Evolutionary conservation across 1,139 yeast species (phyloP).

Genomic region (Hyphopichia pseudoburtonii): DNA sequence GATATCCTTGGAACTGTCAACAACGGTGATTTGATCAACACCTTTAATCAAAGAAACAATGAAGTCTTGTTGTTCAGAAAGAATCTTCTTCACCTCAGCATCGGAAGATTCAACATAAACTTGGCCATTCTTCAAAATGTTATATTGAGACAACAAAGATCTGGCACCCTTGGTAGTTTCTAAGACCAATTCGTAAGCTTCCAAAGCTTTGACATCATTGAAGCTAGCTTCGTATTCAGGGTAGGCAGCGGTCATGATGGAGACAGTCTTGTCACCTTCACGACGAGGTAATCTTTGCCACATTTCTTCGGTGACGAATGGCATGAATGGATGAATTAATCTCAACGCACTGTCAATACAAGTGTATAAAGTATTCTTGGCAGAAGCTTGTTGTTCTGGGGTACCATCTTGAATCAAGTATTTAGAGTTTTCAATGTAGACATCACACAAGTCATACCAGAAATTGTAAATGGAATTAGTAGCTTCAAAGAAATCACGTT

Average conservation of each 20-base stretch:
- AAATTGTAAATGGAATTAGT: slow-evolving; percentile 86
- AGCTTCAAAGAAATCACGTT: slow-evolving; percentile 85
- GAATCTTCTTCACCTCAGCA: slow-evolving; percentile 49
- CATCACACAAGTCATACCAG: slow-evolving; percentile 97
- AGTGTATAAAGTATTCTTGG: slow-evolving; percentile 91
- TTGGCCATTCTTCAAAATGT: slow-evolving; percentile 83
- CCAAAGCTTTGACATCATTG: slow-evolving; percentile 62
- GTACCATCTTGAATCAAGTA: slow-evolving; percentile 89
- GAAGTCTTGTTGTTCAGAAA: slow-evolving; percentile 72
- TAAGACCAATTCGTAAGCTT: slow-evolving; percentile 78
- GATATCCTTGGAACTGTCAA: slow-evolving; percentile 47
- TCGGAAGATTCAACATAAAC: slow-evolving; percentile 72
- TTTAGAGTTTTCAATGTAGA: slow-evolving; percentile 96
- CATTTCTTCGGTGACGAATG: slow-evolving; percentile 93
- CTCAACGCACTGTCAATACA: slow-evolving; percentile 89
- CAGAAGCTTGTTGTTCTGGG: slow-evolving; percentile 77
- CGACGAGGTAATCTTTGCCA: slow-evolving; percentile 98
- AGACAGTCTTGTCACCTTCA: slow-evolving; percentile 60
- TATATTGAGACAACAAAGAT: slow-evolving; percentile 87
- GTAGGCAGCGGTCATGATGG: slow-evolving; percentile 79
- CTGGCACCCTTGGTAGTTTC: slow-evolving; percentile 90
- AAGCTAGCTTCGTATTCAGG: slow-evolving; percentile 66
- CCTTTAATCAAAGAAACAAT: slow-evolving; percentile 91
- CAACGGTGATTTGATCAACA: slow-evolving; percentile 69
- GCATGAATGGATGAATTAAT: slow-evolving; percentile 98